Evolutionary conservation across 2,329 filamentous ascomycete species (phyloP).

Genomic region (Exophiala phaeomuriformis): DNA sequence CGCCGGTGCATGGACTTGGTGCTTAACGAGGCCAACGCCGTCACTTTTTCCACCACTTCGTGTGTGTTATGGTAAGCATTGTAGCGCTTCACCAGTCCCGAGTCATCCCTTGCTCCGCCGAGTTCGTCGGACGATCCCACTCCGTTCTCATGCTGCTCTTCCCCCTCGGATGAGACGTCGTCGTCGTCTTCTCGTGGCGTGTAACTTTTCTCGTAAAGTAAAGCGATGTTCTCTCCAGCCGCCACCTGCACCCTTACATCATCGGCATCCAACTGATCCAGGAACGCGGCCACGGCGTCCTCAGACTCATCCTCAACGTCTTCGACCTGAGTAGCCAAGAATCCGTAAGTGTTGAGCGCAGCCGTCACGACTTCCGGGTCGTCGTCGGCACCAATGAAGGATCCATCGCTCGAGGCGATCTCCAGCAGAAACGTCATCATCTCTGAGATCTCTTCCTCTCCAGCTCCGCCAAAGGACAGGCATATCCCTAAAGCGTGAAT

Average conservation of each 20-base stretch:
- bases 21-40: constrained; percentile 53
- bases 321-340: constrained; percentile 69
- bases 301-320: constrained; percentile 66
- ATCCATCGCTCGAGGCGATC: constrained; percentile 71
- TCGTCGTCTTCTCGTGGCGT: constrained; percentile 53
- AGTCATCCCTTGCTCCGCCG: constrained; percentile 30
- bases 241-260: constrained; percentile 67
- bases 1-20: constrained; percentile 58
- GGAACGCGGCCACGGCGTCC: constrained; percentile 68
- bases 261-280: constrained; percentile 73
- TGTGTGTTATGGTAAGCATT: constrained; percentile 58
- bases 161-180: constrained; percentile 38
- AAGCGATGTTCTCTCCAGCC: constrained; percentile 71
- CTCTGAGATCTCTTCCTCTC: constrained; percentile 59
- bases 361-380: constrained; percentile 63
- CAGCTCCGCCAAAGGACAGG: constrained; percentile 67
- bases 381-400: constrained; percentile 63
- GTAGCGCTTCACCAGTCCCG: constrained; percentile 54
- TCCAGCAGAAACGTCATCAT: constrained; percentile 69
- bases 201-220: constrained; percentile 70
- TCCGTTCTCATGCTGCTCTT: constrained; percentile 37
- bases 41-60: constrained; percentile 53
- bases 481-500: constrained; percentile 68
- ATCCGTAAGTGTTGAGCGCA: constrained; percentile 70
- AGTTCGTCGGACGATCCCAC: constrained; percentile 40